phyloP scores from a whole-genome alignment of 768 basidiomycete genomes.

The Pleurotus pulmonarius region DNA sequence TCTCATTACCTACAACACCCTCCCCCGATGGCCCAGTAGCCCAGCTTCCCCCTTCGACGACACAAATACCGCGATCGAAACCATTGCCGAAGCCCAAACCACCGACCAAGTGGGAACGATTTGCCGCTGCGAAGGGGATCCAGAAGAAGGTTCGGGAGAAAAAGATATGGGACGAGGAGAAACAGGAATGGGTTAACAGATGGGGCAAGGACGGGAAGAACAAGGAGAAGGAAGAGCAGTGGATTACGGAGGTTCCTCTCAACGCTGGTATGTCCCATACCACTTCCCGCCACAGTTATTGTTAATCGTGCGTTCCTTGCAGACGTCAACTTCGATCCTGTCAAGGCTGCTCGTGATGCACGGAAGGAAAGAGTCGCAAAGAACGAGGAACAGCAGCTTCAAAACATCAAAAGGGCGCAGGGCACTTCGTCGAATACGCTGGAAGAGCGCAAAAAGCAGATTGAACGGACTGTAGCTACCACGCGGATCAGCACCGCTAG shows the following conservation, averaged over 20 bases:
- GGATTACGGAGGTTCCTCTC: constrained; percentile 87
- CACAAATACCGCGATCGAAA: constrained; percentile 83
- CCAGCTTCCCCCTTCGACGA: constrained; percentile 72
- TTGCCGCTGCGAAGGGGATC: constrained; percentile 93
- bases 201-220: constrained; percentile 94
- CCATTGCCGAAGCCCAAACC: constrained; percentile 91
- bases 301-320: neutral
- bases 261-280: constrained; percentile 65
- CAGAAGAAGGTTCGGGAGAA: constrained; percentile 73
- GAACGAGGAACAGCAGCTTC: constrained; percentile 73
- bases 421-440: constrained; percentile 26
- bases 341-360: constrained; percentile 66
- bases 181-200: constrained; percentile 85
- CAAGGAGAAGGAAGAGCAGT: constrained; percentile 79
- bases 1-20: constrained; percentile 71
- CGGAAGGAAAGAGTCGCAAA: constrained; percentile 81
- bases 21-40: constrained; percentile 83
- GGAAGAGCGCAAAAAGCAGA: constrained; percentile 60
- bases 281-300: neutral
- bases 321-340: constrained; percentile 83
- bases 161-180: constrained; percentile 92
- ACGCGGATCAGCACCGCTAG: constrained; percentile 87
- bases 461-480: constrained; percentile 73
- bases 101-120: constrained; percentile 94
- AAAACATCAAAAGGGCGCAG: constrained; percentile 63